Conservation (phyloP, 2,329 filamentous ascomycete species). For the Pyricularia grisea region DNA sequence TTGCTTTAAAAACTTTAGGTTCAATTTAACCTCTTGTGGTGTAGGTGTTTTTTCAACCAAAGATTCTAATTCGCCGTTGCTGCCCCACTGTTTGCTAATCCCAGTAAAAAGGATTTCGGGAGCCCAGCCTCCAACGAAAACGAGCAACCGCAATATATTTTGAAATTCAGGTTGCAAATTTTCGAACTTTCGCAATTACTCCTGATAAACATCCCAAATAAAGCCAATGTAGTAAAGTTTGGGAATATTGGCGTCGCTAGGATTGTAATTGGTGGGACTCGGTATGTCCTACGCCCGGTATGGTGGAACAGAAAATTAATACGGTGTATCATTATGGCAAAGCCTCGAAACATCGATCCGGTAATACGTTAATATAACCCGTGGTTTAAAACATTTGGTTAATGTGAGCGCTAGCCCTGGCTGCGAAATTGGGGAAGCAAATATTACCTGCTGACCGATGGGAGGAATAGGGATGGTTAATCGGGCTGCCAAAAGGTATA, state of each 20-base stretch:
- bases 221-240: not conserved
- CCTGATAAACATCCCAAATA: not conserved
- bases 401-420: not conserved
- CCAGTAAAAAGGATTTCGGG: not conserved
- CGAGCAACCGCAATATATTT: not conserved
- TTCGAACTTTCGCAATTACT: not conserved
- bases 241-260: not conserved
- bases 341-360: not conserved
- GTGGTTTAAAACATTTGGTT: not conserved
- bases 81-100: not conserved
- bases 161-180: not conserved
- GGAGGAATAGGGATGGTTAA: not conserved
- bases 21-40: not conserved
- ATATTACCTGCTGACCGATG: not conserved
- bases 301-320: not conserved
- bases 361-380: not conserved
- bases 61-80: not conserved
- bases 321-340: not conserved
- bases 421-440: not conserved
- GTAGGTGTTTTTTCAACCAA: not conserved
- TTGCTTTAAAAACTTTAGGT: not conserved
- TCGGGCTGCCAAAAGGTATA: not conserved
- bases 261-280: not conserved
- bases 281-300: not conserved
- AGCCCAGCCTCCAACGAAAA: not conserved